phyloP scores from a whole-genome alignment of 108 stramenopile species.

The Parietichytrium sp. region DNA sequence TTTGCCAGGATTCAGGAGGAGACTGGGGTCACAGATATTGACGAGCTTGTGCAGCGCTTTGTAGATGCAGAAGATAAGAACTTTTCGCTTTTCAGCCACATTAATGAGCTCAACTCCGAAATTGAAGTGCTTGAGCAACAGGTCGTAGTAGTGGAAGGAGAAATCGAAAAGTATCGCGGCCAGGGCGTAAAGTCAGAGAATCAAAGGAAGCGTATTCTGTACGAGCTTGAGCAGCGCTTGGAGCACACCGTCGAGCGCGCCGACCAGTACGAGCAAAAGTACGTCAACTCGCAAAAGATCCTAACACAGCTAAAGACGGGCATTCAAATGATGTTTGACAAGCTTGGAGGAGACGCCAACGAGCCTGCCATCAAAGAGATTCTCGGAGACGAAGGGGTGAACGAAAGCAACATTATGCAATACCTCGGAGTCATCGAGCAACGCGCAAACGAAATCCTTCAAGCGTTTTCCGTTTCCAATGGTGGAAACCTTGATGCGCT shows the following conservation, averaged over 20 bases:
- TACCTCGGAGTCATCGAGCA: constrained; percentile 69
- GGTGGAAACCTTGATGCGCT: too few relatives aligned
- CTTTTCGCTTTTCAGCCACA: constrained; percentile 63
- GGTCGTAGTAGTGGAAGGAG: constrained; percentile 55
- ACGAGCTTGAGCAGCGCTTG: constrained; percentile 59
- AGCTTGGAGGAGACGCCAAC: constrained; percentile 52
- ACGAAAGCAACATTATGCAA: constrained; percentile 68
- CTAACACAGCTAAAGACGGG: constrained; percentile 61
- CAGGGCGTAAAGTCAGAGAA: constrained; percentile 62
- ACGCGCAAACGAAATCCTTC: constrained; percentile 61
- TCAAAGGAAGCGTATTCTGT: constrained; percentile 59
- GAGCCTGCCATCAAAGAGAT: constrained; percentile 60
- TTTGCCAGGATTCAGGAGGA: constrained; percentile 55
- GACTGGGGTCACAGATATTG: constrained; percentile 55
- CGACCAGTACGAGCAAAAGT: constrained; percentile 53
- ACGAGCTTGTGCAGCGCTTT: constrained; percentile 62
- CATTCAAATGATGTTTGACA: constrained; percentile 61
- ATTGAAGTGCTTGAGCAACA: constrained; percentile 59
- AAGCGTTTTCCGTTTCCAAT: constrained; percentile 57
- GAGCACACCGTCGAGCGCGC: constrained; percentile 51
- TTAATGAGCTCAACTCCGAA: constrained; percentile 63
- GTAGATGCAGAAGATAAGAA: constrained; percentile 67
- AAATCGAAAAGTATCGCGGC: constrained; percentile 65
- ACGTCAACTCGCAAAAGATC: constrained; percentile 50
- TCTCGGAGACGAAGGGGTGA: constrained; percentile 70